Percentiles rank a stretch among this genome's conserved stretches.
Evolutionary conservation across 2,329 filamentous ascomycete species (phyloP).

Genomic region (Zopfia rhizophila): DNA sequence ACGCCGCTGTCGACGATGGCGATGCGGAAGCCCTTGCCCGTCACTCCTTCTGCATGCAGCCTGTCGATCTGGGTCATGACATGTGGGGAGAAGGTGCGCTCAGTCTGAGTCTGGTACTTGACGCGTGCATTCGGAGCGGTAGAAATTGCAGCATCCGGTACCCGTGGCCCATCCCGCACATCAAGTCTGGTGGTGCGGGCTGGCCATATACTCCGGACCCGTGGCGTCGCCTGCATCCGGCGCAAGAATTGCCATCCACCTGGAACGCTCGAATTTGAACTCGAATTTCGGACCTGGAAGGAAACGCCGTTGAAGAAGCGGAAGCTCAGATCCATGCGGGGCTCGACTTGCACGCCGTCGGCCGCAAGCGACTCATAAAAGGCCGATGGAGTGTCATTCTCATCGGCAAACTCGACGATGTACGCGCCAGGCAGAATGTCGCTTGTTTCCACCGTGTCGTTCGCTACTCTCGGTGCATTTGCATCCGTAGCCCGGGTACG

Average conservation of each 20-base stretch:
- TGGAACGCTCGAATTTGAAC: constrained; percentile 9
- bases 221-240: constrained; percentile 8
- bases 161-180: constrained; percentile 1
- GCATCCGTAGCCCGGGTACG: too few species aligned
- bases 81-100: constrained; percentile 39
- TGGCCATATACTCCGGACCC: constrained; percentile 24
- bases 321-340: constrained; percentile 29
- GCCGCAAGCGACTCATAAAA: too few species aligned
- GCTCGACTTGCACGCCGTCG: constrained; percentile 23
- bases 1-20: constrained; percentile 58
- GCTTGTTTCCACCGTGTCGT: too few species aligned
- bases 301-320: constrained; percentile 30
- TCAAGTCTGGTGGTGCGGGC: constrained; percentile 16
- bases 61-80: constrained; percentile 47
- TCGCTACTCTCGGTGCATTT: too few species aligned
- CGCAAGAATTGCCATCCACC: constrained; percentile 9
- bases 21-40: constrained; percentile 58
- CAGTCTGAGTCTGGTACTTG: constrained; percentile 18
- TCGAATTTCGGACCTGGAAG: constrained; percentile 21
- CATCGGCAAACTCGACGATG: constrained; percentile 31
- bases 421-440: constrained; percentile 19
- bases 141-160: not conserved
- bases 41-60: constrained; percentile 57
- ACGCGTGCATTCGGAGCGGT: constrained; percentile 5
- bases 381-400: constrained; percentile 22